A percentile compares a stretch with the other conserved stretches of the same genome.
Conservation (phyloP, 345 rosid genomes). For the Gossypium longicalyx region DNA sequence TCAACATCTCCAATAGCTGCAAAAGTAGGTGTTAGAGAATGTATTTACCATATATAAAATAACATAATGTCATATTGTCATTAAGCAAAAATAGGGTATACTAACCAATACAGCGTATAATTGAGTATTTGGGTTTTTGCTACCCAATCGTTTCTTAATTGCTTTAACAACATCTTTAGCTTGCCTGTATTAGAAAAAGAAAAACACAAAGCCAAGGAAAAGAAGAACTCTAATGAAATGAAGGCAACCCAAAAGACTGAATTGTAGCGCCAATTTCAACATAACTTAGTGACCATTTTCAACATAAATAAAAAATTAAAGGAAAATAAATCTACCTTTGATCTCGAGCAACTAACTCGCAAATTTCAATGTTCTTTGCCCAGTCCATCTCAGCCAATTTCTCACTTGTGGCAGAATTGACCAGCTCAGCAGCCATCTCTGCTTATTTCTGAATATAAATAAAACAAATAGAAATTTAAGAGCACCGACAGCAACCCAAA, state of each 20-base stretch:
- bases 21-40: slow-evolving; percentile 14
- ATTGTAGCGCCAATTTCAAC: not conserved
- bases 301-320: not conserved
- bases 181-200: slow-evolving; percentile 42
- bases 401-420: slow-evolving; percentile 76
- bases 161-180: slow-evolving; percentile 81
- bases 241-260: not conserved
- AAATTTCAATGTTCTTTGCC: slow-evolving; percentile 85
- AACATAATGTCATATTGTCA: not conserved
- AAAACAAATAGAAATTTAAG: not conserved
- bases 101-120: slow-evolving; percentile 79
- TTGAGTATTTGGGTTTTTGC: slow-evolving; percentile 58
- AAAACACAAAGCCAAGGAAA: slow-evolving; percentile 4
- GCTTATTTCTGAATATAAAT: slow-evolving; percentile 12
- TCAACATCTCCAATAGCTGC: slow-evolving; percentile 92
- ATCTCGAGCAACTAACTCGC: slow-evolving; percentile 75
- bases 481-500: not conserved
- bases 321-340: slow-evolving; percentile 41
- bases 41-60: not conserved
- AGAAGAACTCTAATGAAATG: not conserved
- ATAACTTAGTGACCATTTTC: not conserved
- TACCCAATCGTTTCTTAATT: slow-evolving; percentile 81
- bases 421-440: slow-evolving; percentile 82
- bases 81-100: slow-evolving; percentile 12
- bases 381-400: slow-evolving; percentile 85